Base-by-base conservation (phyloP, 2,329 filamentous ascomycete genomes). In the Stagonosporopsis tanaceti region DNA sequence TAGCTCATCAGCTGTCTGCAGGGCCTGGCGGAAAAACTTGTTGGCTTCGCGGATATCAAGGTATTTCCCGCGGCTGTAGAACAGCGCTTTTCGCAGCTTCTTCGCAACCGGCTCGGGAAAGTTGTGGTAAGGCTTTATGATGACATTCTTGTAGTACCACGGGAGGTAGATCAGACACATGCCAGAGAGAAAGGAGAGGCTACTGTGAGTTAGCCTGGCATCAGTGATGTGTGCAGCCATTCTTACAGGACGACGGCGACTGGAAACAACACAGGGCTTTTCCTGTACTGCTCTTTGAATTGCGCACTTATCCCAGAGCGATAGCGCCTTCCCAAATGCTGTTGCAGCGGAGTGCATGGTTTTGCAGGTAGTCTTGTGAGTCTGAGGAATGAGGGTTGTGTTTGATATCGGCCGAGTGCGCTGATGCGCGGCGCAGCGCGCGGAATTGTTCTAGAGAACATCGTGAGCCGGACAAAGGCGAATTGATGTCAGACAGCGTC, bases 11-110 rank as follows among this genome's bases (percentile, higher is more conserved):
- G 92, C 92, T 48, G 89, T 83, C 61, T 88, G 82, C 55, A 98
- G 81, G 3, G 93, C 93, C 63, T 90, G 85, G 68, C 88, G 88
- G 75, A 97, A 98, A 75, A 92, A 92, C 65, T 92, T 90, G 57
- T 96, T 81, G 0, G 94, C 93, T 52, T 90, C 84, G 57, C 89
- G 84, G 2, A 91, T 87, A 57, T 96, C 89, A 4, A 90, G 84
- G 37, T 86, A 82, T 62, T 89, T 85, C 20, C 71, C 72, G 25
- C 71, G 68, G 69, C 95, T 93, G 77, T 92, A 96, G 79, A 94
- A 97, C 25, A 98, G 80, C 0, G 93, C 95, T 64, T 88, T 86
- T 30, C 95, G 91, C 44, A 99, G 82, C 59, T 91, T 87, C 68
- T 90, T 88, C 9, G 90, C 90, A 32, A 94, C 87, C 1, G 87